These are phyloP conservation scores for Lentinula detonsa DNA, from an alignment of 768 basidiomycete species.

Conservation along the genomic window DNA sequence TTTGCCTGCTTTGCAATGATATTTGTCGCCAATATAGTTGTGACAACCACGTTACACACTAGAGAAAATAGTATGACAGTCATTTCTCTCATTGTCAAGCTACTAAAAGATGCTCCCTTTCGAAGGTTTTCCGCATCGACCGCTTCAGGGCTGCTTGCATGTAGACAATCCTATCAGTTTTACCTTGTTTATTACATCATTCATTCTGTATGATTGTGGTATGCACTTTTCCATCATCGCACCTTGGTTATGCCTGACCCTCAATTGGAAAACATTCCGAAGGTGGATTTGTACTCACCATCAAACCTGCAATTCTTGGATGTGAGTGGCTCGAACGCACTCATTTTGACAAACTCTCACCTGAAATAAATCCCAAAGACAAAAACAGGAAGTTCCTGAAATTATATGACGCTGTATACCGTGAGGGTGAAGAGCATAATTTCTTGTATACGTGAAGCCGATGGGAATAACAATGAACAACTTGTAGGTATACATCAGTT, in stretches of 20 bases:
- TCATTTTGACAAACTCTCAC: neutral
- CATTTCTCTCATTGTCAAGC: neutral
- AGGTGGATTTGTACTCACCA: neutral
- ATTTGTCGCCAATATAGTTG: neutral
- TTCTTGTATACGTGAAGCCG: neutral
- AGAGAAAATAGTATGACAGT: neutral
- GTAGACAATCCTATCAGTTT: neutral
- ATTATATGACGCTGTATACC: neutral
- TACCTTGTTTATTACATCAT: neutral
- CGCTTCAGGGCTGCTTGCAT: neutral
- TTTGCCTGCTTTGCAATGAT: neutral
- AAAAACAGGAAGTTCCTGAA: neutral
- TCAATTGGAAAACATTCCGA: neutral
- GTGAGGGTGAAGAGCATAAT: neutral
- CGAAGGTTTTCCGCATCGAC: neutral
- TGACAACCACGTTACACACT: neutral
- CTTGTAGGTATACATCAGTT: neutral
- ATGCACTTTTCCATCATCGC: neutral
- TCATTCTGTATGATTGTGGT: neutral
- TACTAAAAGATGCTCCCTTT: neutral
- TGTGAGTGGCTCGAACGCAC: neutral
- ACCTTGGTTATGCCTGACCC: too few species aligned
- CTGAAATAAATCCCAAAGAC: neutral
- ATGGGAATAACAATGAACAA: neutral
- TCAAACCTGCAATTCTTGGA: neutral